These are phyloP conservation scores for Hericium rajendrae DNA, from an alignment of 768 basidiomycete genomes.

Conservation along the genomic window DNA sequence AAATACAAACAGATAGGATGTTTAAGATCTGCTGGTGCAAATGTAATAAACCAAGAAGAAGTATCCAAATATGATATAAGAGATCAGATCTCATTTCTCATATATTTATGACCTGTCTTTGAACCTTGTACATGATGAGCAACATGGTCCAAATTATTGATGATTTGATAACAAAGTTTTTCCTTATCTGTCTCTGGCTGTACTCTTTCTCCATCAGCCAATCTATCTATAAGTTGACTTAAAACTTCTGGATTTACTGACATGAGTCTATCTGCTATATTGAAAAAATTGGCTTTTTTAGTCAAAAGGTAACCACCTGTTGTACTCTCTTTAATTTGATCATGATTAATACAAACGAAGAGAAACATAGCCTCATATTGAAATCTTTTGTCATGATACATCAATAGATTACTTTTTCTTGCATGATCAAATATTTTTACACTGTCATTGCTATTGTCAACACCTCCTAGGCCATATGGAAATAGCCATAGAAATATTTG, in stretches of 20 bases:
- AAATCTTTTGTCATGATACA: slow-evolving; percentile 16
- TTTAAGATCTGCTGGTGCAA: slow-evolving; percentile 15
- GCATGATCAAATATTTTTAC: not conserved
- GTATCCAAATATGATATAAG: slow-evolving; percentile 8
- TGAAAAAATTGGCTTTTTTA: not conserved
- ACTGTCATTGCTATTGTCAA: not conserved
- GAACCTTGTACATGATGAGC: slow-evolving; percentile 11
- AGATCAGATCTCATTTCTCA: slow-evolving; percentile 13
- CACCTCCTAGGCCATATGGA: slow-evolving; percentile 11
- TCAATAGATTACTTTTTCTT: slow-evolving; percentile 3
- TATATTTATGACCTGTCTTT: slow-evolving; percentile 4
- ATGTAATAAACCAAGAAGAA: slow-evolving; percentile 16
- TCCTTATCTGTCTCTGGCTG: slow-evolving; percentile 5
- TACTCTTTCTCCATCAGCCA: not conserved
- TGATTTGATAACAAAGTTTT: slow-evolving; percentile 4
- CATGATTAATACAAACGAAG: slow-evolving; percentile 14
- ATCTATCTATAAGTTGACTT: not conserved
- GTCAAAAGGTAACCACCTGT: slow-evolving; percentile 10
- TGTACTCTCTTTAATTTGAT: slow-evolving; percentile 12
- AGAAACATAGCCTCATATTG: slow-evolving; percentile 11
- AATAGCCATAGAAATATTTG: slow-evolving; percentile 13
- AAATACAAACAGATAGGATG: slow-evolving; percentile 12
- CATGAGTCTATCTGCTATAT: slow-evolving; percentile 3
- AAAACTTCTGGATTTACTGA: slow-evolving; percentile 1
- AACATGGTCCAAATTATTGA: slow-evolving; percentile 10